Evolutionary conservation across 768 basidiomycete genomes (phyloP).

Genomic region (Leucosporidium creatinivorum): DNA sequence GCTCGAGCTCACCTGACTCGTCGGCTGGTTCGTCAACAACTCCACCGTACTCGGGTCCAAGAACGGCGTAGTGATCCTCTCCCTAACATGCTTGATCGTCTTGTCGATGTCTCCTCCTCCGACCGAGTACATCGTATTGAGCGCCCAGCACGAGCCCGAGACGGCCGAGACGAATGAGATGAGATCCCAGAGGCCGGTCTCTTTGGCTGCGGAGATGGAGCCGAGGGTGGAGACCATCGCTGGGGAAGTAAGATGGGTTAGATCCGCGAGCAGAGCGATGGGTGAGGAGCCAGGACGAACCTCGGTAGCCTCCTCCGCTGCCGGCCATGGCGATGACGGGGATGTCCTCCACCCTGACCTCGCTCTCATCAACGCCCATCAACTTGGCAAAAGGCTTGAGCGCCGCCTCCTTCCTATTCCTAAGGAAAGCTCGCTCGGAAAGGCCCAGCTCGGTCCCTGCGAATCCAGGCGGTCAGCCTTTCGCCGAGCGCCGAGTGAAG

Average conservation of each 20-base stretch:
- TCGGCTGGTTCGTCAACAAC: constrained; percentile 35
- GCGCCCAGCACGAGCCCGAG: constrained; percentile 37
- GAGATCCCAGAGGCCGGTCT: constrained; percentile 37
- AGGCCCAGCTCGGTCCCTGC: constrained; percentile 37
- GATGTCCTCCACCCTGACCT: constrained; percentile 40
- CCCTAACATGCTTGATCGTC: constrained; percentile 35
- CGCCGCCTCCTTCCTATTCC: constrained; percentile 36
- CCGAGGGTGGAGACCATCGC: constrained; percentile 41
- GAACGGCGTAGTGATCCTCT: constrained; percentile 38
- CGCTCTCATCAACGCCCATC: constrained; percentile 34
- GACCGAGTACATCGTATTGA: constrained; percentile 38
- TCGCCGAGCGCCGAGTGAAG: no score
- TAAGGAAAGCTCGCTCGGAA: constrained; percentile 38
- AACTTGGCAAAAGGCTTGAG: constrained; percentile 36
- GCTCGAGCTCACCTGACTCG: constrained; percentile 26
- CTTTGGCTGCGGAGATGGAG: constrained; percentile 35
- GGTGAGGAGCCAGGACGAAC: no score
- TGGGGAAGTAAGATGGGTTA: not conserved
- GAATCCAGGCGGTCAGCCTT: no score
- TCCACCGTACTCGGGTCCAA: constrained; percentile 38
- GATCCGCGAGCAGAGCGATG: not conserved
- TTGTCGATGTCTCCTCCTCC: constrained; percentile 25
- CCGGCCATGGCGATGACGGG: constrained; percentile 40
- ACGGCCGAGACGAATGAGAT: constrained; percentile 39
- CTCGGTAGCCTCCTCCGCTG: constrained; percentile 37